These are phyloP conservation scores for Aaosphaeria pasadenensis DNA, from an alignment of 2,329 filamentous ascomycete genomes.

Conservation along the genomic window DNA sequence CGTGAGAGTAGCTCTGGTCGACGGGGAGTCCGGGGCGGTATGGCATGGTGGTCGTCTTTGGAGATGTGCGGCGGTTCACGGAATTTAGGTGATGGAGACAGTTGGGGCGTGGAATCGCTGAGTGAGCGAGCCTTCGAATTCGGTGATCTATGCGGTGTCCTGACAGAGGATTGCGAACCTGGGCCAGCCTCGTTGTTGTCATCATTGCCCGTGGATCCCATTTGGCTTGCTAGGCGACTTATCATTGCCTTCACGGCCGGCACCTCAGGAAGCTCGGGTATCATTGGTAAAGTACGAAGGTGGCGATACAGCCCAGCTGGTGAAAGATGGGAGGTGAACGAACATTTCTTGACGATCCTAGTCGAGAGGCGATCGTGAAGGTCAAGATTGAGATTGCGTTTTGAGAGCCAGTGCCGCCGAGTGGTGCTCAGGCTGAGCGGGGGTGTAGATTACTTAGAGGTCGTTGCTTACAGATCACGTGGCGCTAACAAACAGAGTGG, in stretches of 20 bases:
- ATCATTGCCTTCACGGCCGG: conserved; percentile 15
- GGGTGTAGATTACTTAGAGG: too few species aligned
- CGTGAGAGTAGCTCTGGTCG: conserved; percentile 61
- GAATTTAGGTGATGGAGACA: conserved; percentile 47
- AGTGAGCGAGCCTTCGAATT: conserved; percentile 43
- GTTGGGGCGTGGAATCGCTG: conserved; percentile 42
- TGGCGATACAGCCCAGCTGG: too few species aligned
- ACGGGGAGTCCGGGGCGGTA: conserved; percentile 60
- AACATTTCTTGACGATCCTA: too few species aligned
- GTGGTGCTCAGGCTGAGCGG: too few species aligned
- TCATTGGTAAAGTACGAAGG: conserved; percentile 12
- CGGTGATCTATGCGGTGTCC: conserved; percentile 33
- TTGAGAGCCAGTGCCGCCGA: too few species aligned
- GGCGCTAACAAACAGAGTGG: too few species aligned
- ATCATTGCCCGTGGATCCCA: conserved; percentile 9
- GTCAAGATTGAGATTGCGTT: too few species aligned
- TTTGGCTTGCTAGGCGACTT: conserved; percentile 11
- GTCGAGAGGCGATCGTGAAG: too few species aligned
- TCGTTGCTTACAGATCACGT: too few species aligned
- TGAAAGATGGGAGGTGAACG: too few species aligned
- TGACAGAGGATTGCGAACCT: conserved; percentile 12
- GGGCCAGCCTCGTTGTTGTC: conserved; percentile 18
- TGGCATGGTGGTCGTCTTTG: conserved; percentile 46
- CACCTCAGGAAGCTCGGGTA: conserved; percentile 8
- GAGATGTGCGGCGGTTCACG: conserved; percentile 36